phyloP scores from a whole-genome alignment of 768 basidiomycete species.

The Boletus vermiculosoides region DNA sequence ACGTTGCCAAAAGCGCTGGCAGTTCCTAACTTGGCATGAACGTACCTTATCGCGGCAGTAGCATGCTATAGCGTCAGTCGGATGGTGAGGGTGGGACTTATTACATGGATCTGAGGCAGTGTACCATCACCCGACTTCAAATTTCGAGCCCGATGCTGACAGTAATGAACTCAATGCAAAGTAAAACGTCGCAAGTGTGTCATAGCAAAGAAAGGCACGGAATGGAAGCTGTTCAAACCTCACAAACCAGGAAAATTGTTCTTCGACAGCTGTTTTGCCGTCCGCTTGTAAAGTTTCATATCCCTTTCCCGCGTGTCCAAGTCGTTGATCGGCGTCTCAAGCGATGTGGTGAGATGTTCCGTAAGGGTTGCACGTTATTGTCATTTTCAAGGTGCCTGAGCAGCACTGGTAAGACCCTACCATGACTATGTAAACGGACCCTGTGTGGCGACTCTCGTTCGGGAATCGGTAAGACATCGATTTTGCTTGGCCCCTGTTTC shows the following conservation, averaged over 20 bases:
- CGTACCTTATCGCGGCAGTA: slow-evolving; percentile 5
- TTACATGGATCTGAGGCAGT: slow-evolving; percentile 1
- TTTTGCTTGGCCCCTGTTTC: slow-evolving; percentile 12
- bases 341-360: slow-evolving; percentile 2
- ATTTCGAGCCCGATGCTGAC: not conserved
- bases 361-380: slow-evolving; percentile 17
- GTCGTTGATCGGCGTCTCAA: slow-evolving; percentile 16
- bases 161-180: slow-evolving; percentile 2
- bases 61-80: not conserved
- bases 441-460: slow-evolving; percentile 21
- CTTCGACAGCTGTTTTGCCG: slow-evolving; percentile 1
- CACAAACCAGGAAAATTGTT: not conserved
- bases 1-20: not conserved
- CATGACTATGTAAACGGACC: slow-evolving; percentile 11
- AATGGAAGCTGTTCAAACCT: not conserved
- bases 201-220: not conserved
- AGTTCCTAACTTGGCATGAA: not conserved
- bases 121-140: not conserved
- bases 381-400: slow-evolving; percentile 18
- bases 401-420: slow-evolving; percentile 7
- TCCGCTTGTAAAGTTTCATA: slow-evolving; percentile 1
- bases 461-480: not conserved
- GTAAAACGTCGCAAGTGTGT: slow-evolving; percentile 1
- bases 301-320: slow-evolving; percentile 1
- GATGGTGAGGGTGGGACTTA: not conserved